Conservation (phyloP, 192 early-diverging fungal species). For the Backusella circina region DNA sequence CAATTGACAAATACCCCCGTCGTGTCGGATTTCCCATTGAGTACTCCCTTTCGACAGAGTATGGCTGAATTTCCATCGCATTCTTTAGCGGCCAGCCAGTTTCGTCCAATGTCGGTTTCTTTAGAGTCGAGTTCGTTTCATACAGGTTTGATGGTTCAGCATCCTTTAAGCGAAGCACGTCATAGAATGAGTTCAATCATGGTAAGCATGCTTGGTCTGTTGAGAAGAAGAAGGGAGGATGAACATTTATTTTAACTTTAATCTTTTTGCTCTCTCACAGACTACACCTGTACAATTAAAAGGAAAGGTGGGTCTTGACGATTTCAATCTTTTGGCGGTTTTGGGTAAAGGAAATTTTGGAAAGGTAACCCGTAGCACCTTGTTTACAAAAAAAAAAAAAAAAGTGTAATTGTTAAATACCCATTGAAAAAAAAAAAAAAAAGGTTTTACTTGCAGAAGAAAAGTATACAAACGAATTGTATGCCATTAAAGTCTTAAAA, state of each 20-base stretch:
- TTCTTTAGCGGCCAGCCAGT: not conserved
- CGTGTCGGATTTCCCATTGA: not conserved
- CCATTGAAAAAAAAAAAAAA: too few species aligned
- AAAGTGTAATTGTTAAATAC: too few species aligned
- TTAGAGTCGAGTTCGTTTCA: not conserved
- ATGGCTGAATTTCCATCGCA: not conserved
- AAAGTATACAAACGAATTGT: constrained; percentile 75
- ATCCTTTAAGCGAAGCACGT: not conserved
- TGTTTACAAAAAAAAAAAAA: too few species aligned
- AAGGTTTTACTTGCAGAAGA: constrained; percentile 96
- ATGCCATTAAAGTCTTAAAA: constrained; percentile 97
- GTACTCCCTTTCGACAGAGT: not conserved
- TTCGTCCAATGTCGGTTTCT: not conserved
- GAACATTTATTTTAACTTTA: too few species aligned
- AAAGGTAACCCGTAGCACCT: constrained; percentile 52
- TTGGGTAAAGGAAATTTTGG: constrained; percentile 99
- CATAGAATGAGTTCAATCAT: not conserved
- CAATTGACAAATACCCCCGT: not conserved
- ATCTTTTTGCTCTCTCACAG: too few species aligned
- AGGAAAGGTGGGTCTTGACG: constrained; percentile 78
- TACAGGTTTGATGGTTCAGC: not conserved
- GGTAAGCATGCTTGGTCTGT: not conserved
- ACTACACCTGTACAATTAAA: constrained; percentile 23
- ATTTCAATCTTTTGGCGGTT: constrained; percentile 93
- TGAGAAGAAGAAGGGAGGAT: not conserved